Conservation (phyloP, 257 asterid species). For the Solanum etuberosum region DNA sequence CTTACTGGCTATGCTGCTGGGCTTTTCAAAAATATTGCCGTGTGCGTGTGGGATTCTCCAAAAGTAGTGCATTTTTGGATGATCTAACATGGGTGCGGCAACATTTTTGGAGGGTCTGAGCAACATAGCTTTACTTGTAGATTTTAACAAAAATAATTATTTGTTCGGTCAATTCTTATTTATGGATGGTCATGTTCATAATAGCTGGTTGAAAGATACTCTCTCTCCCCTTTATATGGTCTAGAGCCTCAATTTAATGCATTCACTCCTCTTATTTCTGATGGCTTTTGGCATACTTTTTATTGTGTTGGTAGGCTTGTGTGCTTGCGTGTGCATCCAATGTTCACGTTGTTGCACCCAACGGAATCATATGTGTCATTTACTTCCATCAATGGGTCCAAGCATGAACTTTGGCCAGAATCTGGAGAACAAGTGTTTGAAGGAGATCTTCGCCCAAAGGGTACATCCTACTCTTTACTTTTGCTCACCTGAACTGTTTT, state of each 20-base stretch:
- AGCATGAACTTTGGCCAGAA: constrained; percentile 68
- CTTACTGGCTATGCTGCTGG: background rate
- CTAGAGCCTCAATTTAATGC: background rate
- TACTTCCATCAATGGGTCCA: constrained; percentile 66
- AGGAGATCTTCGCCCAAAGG: constrained; percentile 74
- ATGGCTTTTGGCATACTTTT: background rate
- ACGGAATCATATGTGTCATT: constrained; percentile 63
- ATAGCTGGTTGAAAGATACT: background rate
- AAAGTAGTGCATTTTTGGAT: background rate
- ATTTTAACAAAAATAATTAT: background rate
- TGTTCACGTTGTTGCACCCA: constrained; percentile 63
- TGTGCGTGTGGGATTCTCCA: background rate
- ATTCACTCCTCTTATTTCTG: background rate
- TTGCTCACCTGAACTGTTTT: background rate
- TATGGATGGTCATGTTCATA: background rate
- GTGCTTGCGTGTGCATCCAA: constrained; percentile 90
- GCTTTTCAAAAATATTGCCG: background rate
- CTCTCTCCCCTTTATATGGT: background rate
- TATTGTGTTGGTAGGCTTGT: constrained; percentile 52
- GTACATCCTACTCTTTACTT: constrained; percentile 20
- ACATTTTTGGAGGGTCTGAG: background rate
- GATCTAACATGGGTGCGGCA: background rate
- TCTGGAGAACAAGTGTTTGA: constrained; percentile 49
- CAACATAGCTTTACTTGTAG: background rate
- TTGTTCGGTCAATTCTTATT: background rate